Percentiles rank a stretch among this genome's conserved stretches.
These are phyloP conservation scores for Dothistroma septosporum DNA, from an alignment of 2,329 filamentous ascomycete species.

Conservation along the genomic window DNA sequence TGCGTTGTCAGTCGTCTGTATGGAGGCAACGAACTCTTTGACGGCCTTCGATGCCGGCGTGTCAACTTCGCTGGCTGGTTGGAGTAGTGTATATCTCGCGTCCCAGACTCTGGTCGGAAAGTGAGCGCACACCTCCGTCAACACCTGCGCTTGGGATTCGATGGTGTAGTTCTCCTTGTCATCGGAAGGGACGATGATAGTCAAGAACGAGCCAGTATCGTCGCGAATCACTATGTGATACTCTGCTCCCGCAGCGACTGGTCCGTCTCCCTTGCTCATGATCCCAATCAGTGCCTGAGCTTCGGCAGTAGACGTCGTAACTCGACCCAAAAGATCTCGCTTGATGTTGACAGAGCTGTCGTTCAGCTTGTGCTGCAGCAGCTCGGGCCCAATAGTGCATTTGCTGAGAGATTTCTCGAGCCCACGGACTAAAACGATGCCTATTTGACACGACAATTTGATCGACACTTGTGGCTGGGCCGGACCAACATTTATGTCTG, in stretches of 20 bases:
- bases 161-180: constrained; percentile 9
- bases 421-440: constrained; percentile 12
- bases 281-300: constrained; percentile 6
- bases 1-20: constrained; percentile 10
- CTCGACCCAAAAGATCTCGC: constrained; percentile 15
- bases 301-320: constrained; percentile 14
- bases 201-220: constrained; percentile 7
- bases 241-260: not conserved
- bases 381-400: not conserved
- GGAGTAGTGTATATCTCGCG: constrained; percentile 12
- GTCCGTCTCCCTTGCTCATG: not conserved
- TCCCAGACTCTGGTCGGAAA: constrained; percentile 21
- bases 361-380: constrained; percentile 12
- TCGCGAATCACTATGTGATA: constrained; percentile 16
- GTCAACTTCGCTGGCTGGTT: constrained; percentile 7
- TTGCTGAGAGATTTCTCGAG: not conserved
- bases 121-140: constrained; percentile 15
- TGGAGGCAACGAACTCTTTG: constrained; percentile 18
- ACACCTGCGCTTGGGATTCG: constrained; percentile 8
- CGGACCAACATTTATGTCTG: not conserved
- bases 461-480: not conserved
- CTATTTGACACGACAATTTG: constrained; percentile 17
- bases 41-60: constrained; percentile 7
- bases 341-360: constrained; percentile 1
- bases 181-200: constrained; percentile 6